These are phyloP conservation scores for Pichia cactophila DNA, from an alignment of 1,139 yeast genomes.

Conservation along the genomic window DNA sequence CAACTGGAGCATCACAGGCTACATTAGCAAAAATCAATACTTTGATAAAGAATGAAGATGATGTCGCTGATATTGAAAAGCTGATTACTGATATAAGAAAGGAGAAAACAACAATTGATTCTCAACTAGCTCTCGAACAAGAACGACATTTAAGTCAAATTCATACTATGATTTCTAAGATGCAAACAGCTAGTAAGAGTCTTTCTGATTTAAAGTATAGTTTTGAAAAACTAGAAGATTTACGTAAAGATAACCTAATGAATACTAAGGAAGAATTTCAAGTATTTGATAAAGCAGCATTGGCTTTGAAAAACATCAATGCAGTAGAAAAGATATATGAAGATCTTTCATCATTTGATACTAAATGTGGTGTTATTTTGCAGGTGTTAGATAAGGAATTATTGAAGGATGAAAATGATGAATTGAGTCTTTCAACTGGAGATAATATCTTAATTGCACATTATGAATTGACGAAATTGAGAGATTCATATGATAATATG, in stretches of 20 bases:
- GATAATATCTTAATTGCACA: conserved; percentile 62
- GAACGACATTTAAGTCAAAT: conserved; percentile 26
- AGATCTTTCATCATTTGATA: conserved; percentile 52
- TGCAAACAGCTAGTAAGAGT: conserved; percentile 31
- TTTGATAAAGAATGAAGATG: conserved; percentile 44
- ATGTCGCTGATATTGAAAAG: conserved; percentile 36
- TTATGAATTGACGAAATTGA: conserved; percentile 56
- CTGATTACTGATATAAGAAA: conserved; percentile 40
- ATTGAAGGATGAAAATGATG: conserved; percentile 44
- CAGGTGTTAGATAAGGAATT: conserved; percentile 47
- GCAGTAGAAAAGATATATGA: conserved; percentile 61
- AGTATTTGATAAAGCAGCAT: conserved; percentile 52
- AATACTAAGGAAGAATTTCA: conserved; percentile 19
- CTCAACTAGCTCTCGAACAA: conserved; percentile 40
- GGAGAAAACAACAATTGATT: conserved; percentile 42
- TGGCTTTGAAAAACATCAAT: conserved; percentile 62
- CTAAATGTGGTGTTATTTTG: conserved; percentile 44
- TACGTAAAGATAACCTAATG: conserved; percentile 36
- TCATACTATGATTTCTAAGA: conserved; percentile 17
- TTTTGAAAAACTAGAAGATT: conserved; percentile 50
- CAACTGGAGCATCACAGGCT: neutral
- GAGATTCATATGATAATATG: conserved; percentile 76
- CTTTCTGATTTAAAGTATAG: conserved; percentile 46
- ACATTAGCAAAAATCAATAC: conserved; percentile 31
- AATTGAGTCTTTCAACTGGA: conserved; percentile 31